Percentiles rank a stretch among this genome's conserved stretches.
Evolutionary conservation across 768 basidiomycete genomes (phyloP).

Genomic region (Tephrocybe sp.): DNA sequence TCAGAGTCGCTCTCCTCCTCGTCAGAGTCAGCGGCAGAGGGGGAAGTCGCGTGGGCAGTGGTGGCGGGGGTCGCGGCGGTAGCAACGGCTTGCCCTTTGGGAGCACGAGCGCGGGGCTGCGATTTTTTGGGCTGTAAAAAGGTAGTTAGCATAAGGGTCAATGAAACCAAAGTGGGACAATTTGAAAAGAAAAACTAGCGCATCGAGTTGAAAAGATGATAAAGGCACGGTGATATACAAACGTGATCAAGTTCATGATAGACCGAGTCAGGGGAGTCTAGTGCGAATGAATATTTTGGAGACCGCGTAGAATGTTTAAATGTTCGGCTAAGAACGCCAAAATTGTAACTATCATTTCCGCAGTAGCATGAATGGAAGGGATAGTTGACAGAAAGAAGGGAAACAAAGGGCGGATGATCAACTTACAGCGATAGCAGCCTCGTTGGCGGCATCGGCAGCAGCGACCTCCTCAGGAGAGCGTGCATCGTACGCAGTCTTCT

Average conservation of each 20-base stretch:
- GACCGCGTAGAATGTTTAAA: no score
- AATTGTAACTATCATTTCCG: no score
- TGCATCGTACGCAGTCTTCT: constrained; percentile 66
- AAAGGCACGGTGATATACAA: no score
- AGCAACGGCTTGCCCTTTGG: constrained; percentile 7
- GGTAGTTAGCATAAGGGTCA: background rate
- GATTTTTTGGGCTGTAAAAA: constrained; percentile 23
- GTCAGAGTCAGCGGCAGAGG: constrained; percentile 28
- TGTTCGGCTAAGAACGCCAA: no score
- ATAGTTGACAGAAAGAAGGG: background rate
- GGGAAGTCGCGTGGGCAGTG: constrained; percentile 22
- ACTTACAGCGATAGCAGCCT: constrained; percentile 38
- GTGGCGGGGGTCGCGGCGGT: constrained; percentile 11
- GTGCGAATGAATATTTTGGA: background rate
- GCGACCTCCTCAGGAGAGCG: constrained; percentile 46
- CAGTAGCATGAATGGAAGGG: background rate
- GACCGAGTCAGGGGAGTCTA: background rate
- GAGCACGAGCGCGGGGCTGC: constrained; percentile 10
- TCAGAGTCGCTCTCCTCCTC: constrained; percentile 33
- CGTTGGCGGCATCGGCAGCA: constrained; percentile 42
- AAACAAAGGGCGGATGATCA: background rate
- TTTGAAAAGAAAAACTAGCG: no score
- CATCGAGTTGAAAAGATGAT: no score
- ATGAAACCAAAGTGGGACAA: no score
- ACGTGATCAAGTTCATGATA: no score